Base-by-base conservation (phyloP, 2,329 filamentous ascomycete species). In the Pyrenophora graminea region DNA sequence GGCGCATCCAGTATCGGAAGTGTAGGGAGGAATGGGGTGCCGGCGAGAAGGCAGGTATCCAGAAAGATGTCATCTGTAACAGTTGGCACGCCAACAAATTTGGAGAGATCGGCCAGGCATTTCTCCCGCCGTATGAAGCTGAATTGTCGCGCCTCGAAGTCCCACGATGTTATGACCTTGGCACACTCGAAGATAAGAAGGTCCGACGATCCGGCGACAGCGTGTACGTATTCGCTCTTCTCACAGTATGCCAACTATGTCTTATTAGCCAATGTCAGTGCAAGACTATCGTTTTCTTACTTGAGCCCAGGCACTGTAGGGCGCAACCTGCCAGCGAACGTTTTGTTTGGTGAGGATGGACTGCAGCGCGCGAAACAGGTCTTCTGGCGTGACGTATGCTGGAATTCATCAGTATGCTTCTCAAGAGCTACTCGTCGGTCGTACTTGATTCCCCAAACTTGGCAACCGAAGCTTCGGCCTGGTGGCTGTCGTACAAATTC, bases 281-380 rank as follows among this genome's bases (percentile, higher is more conserved):
- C 25, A 15, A 19, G 21, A 15, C 10, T 31, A n/a, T 25, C 19
- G 8, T 21, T 3, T 34, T 8, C 31, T 39, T 75, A 93, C 90
- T 84, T 96, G 91, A 51, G 90, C 90, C 64, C 88, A 87, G 32
- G 92, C 91, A 72, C 88, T 91, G 77, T 91, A 96, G 1, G 93
- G 93, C 10, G 93, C 88, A 38, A 95, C 88, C 40, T 90, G 79
- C 67, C 91, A 96, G 54, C 90, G 83, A 49, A 96, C 77, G 2
- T 81, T 80, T 56, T 87, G 83, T 59, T 85, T 79, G 63, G 82
- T 80, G 44, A 97, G 80, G 48, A 93, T 85, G 25, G 81, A 79
- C 74, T 95, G 90, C 33, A 97, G 81, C 46, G 90, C 82, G 45
- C 87, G 86, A 66, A 88, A 91, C 43, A 97, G 82, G 49, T 87